phyloP scores from a whole-genome alignment of 305 asterid species.

The Solanum hybrid region DNA sequence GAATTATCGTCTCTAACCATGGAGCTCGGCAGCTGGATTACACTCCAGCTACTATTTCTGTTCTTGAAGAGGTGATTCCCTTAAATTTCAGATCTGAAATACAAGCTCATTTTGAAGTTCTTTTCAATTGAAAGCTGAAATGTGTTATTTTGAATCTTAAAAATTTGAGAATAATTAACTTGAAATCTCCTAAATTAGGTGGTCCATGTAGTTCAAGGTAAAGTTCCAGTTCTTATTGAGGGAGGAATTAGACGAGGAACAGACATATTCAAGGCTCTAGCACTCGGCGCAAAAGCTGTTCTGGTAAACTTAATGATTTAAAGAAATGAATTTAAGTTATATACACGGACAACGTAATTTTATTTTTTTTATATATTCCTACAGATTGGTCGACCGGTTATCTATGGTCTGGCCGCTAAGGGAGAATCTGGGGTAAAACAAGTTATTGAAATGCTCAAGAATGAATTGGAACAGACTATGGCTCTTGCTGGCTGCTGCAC shows the following conservation, averaged over 20 bases:
- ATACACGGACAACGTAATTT: neutral
- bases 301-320: slow-evolving; percentile 16
- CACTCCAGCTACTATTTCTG: slow-evolving; percentile 50
- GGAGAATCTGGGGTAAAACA: slow-evolving; percentile 45
- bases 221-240: neutral
- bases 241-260: slow-evolving; percentile 55
- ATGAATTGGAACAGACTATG: slow-evolving; percentile 54
- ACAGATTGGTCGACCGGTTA: slow-evolving; percentile 53
- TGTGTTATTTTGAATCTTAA: neutral
- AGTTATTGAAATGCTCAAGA: slow-evolving; percentile 43
- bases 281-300: slow-evolving; percentile 59
- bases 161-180: neutral
- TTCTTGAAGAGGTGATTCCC: slow-evolving; percentile 48
- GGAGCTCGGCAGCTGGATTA: slow-evolving; percentile 52
- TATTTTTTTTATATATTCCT: neutral
- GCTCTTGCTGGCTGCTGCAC: slow-evolving; percentile 55
- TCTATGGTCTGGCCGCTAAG: slow-evolving; percentile 46
- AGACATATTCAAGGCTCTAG: slow-evolving; percentile 65
- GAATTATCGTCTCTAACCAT: slow-evolving; percentile 59
- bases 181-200: neutral
- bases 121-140: neutral
- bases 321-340: neutral
- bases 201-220: neutral
- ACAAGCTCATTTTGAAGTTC: neutral
- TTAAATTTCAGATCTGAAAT: neutral